Evolutionary conservation across 495 filamentous ascomycete genomes (phyloP).

Genomic region (Tuber brumale): DNA sequence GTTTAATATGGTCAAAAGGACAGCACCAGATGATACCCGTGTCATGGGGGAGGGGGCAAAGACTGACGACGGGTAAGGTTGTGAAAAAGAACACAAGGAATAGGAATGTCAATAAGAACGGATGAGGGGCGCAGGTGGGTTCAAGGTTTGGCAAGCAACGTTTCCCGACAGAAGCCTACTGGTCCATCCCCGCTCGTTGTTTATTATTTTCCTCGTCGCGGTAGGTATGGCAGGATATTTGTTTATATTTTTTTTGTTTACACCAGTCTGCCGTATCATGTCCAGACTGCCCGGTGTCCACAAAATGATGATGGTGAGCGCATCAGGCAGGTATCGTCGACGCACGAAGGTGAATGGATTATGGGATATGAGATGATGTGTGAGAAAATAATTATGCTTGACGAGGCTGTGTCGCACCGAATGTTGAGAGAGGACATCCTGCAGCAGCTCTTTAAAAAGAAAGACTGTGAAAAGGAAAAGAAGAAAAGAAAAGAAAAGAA

Average conservation of each 20-base stretch:
- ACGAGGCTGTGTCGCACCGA: not conserved
- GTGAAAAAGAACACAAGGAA: not conserved
- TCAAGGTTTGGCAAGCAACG: not conserved
- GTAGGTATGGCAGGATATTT: not conserved
- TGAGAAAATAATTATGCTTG: not conserved
- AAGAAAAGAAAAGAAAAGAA: not conserved
- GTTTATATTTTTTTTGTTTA: not conserved
- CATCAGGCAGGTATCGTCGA: not conserved
- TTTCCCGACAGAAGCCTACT: not conserved
- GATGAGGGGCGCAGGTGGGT: not conserved
- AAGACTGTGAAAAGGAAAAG: not conserved
- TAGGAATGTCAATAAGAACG: not conserved
- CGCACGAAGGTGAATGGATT: not conserved
- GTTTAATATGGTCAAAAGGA: not conserved
- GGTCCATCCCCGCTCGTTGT: not conserved
- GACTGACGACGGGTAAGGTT: not conserved
- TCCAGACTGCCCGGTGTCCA: not conserved
- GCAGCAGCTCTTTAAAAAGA: not conserved
- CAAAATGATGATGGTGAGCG: constrained; percentile 3
- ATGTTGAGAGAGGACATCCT: not conserved
- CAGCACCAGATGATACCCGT: too few relatives aligned
- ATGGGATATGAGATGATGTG: not conserved
- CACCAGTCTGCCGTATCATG: not conserved
- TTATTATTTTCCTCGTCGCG: not conserved
- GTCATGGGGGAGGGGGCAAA: not conserved